Evolutionary conservation across 306 rosid species (phyloP), one percentile per base, ranked within the genome.

Genomic region (Fagus sylvatica): DNA sequence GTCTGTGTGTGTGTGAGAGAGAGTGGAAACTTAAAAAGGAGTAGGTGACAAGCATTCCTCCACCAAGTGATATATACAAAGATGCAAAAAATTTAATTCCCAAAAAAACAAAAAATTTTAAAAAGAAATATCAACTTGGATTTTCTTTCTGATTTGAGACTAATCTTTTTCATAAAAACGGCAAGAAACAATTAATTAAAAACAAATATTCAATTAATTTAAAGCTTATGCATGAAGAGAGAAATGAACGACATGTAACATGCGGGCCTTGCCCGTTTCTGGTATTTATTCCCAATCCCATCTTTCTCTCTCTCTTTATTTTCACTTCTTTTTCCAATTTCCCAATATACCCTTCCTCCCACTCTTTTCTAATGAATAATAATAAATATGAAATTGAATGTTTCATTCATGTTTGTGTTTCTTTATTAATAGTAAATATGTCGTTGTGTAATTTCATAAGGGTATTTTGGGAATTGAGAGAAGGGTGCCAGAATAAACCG

Each of bases 21-120:
- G 88, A 48, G 87, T 73, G 86, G 72, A 60, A 79, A 76, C 84
- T 83, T 32, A 13, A 65, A 84, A 88, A 82, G 86, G 89, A 85
- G 95, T 91, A 88, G 92, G 90, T 87, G 82, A 87, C 93, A 84
- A 88, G 97, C 97, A 83, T 78, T 83, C 91, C 88, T 88, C 97
- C 88, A 77, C 95, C 88, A 68, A 81, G 86, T 61, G 83, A 87
- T 74, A 84, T 75, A 84, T 81, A 88, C 88, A 76, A 84, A 71
- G 72, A 22, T 30, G 65, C 76, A 61, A 78, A 59, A 17, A 69
- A 19, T 5, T 8, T 34, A 12, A 17, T 74, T 73, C 53, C 33
- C 17, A 9, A 9, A 6, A 9, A 48, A 34, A 61, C 41, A 60
- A 37, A 32, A 32, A 30, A 53, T 32, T 4, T 34, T 15, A 77